Conservation (phyloP, 768 basidiomycete genomes). For the Leccinum olivaceopallidum region DNA sequence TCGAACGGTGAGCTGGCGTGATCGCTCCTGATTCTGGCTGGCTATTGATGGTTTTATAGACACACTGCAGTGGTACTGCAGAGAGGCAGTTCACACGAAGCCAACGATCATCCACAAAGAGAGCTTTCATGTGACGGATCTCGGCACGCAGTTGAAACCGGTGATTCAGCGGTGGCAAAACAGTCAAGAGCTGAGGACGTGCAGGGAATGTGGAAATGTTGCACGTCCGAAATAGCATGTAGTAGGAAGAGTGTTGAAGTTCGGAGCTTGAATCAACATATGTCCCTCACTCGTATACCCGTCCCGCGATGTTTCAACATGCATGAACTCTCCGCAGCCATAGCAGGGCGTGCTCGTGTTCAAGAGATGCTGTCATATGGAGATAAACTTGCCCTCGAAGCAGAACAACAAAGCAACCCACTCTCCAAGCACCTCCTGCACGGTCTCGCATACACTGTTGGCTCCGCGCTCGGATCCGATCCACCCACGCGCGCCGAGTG, state of each 20-base stretch:
- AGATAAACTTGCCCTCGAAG: conserved; percentile 12
- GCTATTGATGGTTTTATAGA: conserved; percentile 48
- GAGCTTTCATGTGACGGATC: conserved; percentile 82
- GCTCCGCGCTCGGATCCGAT: conserved; percentile 54
- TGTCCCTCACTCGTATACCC: conserved; percentile 11
- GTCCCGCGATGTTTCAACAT: conserved; percentile 45
- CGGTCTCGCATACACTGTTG: conserved; percentile 58
- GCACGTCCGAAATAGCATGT: conserved; percentile 53
- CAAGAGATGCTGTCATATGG: conserved; percentile 13
- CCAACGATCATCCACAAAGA: conserved; percentile 85
- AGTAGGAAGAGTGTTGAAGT: background rate
- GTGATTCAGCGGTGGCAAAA: conserved; percentile 85
- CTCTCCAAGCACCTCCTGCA: conserved; percentile 47
- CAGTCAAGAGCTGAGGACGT: conserved; percentile 63
- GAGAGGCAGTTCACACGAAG: conserved; percentile 51
- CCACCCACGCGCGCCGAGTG: conserved; percentile 54
- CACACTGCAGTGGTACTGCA: conserved; percentile 92
- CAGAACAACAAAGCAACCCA: conserved; percentile 26
- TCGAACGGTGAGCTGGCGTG: conserved; percentile 50
- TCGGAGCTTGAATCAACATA: conserved; percentile 15
- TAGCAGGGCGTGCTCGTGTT: conserved; percentile 38
- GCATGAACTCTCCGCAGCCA: conserved; percentile 44
- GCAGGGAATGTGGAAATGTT: conserved; percentile 65
- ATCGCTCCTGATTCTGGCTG: background rate
- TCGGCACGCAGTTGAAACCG: conserved; percentile 92